Conservation (phyloP, 1,139 yeast species). For the Hyphopichia khmerensis region DNA sequence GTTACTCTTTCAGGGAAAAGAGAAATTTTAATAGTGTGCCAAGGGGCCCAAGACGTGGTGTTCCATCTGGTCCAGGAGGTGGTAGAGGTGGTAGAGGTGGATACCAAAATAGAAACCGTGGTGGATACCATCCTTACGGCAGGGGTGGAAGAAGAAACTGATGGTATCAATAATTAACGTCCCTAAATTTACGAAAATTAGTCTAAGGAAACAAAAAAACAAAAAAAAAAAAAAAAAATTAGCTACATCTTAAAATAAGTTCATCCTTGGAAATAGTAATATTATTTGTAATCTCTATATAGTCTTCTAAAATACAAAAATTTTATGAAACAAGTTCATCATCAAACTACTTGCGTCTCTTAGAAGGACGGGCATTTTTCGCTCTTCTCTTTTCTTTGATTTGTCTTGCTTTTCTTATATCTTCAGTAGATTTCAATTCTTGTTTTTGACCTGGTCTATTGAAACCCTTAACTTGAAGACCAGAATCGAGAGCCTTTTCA, state of each 20-base stretch:
- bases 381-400: constrained; percentile 69
- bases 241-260: background rate
- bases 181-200: too few species aligned
- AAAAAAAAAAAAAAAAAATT: background rate
- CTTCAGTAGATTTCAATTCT: constrained; percentile 69
- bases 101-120: constrained; percentile 21
- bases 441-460: constrained; percentile 47
- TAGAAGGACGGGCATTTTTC: constrained; percentile 81
- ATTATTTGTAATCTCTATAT: background rate
- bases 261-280: background rate
- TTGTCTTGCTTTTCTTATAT: constrained; percentile 76
- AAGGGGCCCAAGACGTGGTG: constrained; percentile 44
- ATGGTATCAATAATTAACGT: too few species aligned
- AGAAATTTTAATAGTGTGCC: constrained; percentile 35
- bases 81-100: constrained; percentile 22
- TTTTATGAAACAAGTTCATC: background rate
- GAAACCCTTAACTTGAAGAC: constrained; percentile 72
- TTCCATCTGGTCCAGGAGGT: constrained; percentile 39
- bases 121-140: constrained; percentile 35
- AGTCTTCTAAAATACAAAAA: background rate
- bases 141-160: constrained; percentile 24
- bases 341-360: constrained; percentile 21
- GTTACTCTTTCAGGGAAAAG: constrained; percentile 20
- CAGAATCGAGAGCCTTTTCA: constrained; percentile 74
- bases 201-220: background rate